Evolutionary conservation across 441 rosid genomes (phyloP).

Genomic region (Iberis amara): DNA sequence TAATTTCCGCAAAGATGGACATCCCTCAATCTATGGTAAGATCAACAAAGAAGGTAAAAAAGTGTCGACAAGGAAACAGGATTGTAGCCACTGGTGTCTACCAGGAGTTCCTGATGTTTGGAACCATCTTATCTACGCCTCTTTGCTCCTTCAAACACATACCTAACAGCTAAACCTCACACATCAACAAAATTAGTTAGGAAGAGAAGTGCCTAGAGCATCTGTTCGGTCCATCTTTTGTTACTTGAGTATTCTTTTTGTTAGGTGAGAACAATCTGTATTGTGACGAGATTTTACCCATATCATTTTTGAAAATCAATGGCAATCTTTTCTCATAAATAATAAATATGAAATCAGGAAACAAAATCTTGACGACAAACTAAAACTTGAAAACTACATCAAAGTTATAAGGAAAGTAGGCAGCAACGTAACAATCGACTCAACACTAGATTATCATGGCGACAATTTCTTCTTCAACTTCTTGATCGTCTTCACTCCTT

Average conservation of each 20-base stretch:
- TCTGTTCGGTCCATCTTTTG: no score
- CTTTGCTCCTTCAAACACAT: slow-evolving; percentile 38
- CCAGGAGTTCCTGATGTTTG: slow-evolving; percentile 91
- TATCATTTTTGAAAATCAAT: no score
- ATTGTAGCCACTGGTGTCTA: slow-evolving; percentile 98
- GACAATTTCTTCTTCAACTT: slow-evolving; percentile 49
- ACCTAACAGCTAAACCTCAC: neutral
- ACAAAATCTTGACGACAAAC: neutral
- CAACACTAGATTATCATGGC: slow-evolving; percentile 11
- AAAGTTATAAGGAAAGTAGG: slow-evolving; percentile 10
- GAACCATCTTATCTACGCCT: slow-evolving; percentile 79
- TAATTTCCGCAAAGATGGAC: slow-evolving; percentile 88
- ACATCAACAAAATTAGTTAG: no score
- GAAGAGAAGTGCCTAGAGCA: no score
- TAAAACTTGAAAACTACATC: slow-evolving; percentile 19
- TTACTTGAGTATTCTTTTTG: no score
- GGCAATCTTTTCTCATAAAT: slow-evolving; percentile 9
- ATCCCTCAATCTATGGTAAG: slow-evolving; percentile 79
- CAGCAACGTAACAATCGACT: slow-evolving; percentile 12
- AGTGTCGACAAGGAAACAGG: slow-evolving; percentile 50
- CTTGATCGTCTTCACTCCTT: slow-evolving; percentile 46
- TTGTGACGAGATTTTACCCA: no score
- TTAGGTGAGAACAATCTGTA: no score
- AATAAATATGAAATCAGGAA: slow-evolving; percentile 15
- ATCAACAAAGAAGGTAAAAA: slow-evolving; percentile 33